Evolutionary conservation across 352 stramenopile species (phyloP).

Genomic region (Globisporangium echinulatum): DNA sequence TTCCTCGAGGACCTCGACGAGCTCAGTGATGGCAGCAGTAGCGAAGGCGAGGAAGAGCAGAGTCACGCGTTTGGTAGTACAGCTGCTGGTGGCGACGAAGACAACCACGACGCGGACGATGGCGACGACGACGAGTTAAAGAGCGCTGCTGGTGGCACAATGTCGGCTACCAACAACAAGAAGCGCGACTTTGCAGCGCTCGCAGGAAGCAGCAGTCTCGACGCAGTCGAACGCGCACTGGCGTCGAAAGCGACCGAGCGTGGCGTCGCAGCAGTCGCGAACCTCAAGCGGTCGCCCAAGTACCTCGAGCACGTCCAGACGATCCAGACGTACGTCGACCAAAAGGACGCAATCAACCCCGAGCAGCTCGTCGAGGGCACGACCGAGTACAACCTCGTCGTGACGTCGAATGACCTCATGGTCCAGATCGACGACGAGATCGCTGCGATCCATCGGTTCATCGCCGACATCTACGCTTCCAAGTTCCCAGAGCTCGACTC

Average conservation of each 20-base stretch:
- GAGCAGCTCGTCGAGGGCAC: slow-evolving; percentile 54
- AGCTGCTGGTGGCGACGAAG: slow-evolving; percentile 8
- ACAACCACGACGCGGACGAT: slow-evolving; percentile 12
- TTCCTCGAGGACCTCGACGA: slow-evolving; percentile 89
- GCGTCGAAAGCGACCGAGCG: slow-evolving; percentile 37
- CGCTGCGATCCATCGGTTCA: slow-evolving; percentile 83
- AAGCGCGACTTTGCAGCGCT: slow-evolving; percentile 23
- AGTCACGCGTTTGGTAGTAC: not conserved
- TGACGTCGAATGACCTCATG: slow-evolving; percentile 91
- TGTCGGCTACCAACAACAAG: slow-evolving; percentile 11
- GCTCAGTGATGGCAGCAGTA: slow-evolving; percentile 73
- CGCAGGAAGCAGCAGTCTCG: slow-evolving; percentile 11
- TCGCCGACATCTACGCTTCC: slow-evolving; percentile 86
- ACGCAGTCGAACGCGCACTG: slow-evolving; percentile 34
- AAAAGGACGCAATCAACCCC: slow-evolving; percentile 21
- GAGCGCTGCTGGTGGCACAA: slow-evolving; percentile 8
- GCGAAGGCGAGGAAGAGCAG: slow-evolving; percentile 45
- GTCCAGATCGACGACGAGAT: slow-evolving; percentile 94
- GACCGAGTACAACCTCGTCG: slow-evolving; percentile 75
- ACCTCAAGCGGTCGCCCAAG: slow-evolving; percentile 65
- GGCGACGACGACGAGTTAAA: slow-evolving; percentile 21
- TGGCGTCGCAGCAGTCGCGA: slow-evolving; percentile 50
- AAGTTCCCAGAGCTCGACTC: slow-evolving; percentile 96
- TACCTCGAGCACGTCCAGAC: slow-evolving; percentile 68
- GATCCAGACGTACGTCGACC: slow-evolving; percentile 49